phyloP scores from a whole-genome alignment of 352 stramenopile genomes.

The Globisporangium nodosum region DNA sequence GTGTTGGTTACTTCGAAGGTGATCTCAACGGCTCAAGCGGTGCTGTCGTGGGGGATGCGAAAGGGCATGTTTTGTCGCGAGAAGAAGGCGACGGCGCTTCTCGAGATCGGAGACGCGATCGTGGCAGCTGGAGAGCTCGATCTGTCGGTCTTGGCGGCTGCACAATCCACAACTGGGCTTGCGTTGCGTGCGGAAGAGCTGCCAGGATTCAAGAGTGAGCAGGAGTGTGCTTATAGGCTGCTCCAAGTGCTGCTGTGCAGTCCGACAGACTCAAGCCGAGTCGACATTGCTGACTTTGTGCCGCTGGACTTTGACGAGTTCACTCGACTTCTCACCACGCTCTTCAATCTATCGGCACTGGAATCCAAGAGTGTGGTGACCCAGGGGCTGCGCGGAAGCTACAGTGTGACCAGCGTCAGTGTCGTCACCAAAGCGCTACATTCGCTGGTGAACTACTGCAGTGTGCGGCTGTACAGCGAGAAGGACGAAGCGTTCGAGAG shows the following conservation, averaged over 20 bases:
- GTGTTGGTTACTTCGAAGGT: conserved; percentile 15
- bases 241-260: conserved; percentile 25
- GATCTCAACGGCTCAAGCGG: conserved; percentile 24
- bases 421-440: conserved; percentile 37
- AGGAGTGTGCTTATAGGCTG: conserved; percentile 26
- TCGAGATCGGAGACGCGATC: conserved; percentile 8
- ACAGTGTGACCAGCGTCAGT: conserved; percentile 9
- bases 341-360: conserved; percentile 30
- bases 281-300: conserved; percentile 34
- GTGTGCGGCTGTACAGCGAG: conserved; percentile 31
- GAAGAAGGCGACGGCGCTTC: conserved; percentile 6
- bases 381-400: background rate
- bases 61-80: conserved; percentile 29
- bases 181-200: conserved; percentile 11
- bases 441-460: conserved; percentile 42
- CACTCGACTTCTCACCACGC: conserved; percentile 21
- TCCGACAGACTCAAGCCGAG: conserved; percentile 26
- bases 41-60: conserved; percentile 35
- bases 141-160: background rate
- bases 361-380: conserved; percentile 15
- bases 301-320: conserved; percentile 22
- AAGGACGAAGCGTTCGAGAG: conserved; percentile 14
- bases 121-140: background rate
- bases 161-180: background rate
- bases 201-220: conserved; percentile 16